These are phyloP conservation scores for Clonostachys rhizophaga DNA, from an alignment of 2,329 filamentous ascomycete genomes.

Conservation along the genomic window DNA sequence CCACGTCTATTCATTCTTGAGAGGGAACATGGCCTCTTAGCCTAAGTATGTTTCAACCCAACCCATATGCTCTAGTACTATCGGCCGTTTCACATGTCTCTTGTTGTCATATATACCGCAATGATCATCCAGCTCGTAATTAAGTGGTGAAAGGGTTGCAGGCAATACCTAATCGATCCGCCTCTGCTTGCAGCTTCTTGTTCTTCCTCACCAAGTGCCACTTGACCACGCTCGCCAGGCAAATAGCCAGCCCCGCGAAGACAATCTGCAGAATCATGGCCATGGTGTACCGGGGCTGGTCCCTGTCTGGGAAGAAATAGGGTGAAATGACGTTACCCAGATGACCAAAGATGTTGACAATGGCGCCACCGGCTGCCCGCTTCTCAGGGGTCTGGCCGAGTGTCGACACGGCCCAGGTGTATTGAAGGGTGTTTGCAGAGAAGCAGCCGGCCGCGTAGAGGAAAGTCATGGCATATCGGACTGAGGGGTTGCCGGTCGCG, in stretches of 20 bases:
- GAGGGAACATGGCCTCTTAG: no score
- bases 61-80: no score
- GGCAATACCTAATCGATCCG: constrained; percentile 2
- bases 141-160: constrained; percentile 9
- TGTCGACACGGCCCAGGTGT: constrained; percentile 23
- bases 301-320: constrained; percentile 5
- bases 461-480: constrained; percentile 10
- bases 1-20: no score
- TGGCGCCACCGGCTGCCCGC: constrained; percentile 3
- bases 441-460: constrained; percentile 11
- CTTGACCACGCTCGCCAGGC: constrained; percentile 4
- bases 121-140: not conserved
- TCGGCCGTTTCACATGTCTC: no score
- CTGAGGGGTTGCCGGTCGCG: constrained; percentile 4
- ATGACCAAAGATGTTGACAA: constrained; percentile 5
- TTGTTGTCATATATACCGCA: no score
- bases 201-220: constrained; percentile 6
- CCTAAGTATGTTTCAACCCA: no score
- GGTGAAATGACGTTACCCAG: constrained; percentile 5
- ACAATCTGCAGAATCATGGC: constrained; percentile 7
- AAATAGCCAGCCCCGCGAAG: constrained; percentile 5
- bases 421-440: constrained; percentile 23
- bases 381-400: constrained; percentile 28
- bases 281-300: constrained; percentile 3
- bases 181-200: constrained; percentile 6